These are phyloP conservation scores for Globisporangium cystogenes DNA, from an alignment of 352 stramenopile species.

Conservation along the genomic window DNA sequence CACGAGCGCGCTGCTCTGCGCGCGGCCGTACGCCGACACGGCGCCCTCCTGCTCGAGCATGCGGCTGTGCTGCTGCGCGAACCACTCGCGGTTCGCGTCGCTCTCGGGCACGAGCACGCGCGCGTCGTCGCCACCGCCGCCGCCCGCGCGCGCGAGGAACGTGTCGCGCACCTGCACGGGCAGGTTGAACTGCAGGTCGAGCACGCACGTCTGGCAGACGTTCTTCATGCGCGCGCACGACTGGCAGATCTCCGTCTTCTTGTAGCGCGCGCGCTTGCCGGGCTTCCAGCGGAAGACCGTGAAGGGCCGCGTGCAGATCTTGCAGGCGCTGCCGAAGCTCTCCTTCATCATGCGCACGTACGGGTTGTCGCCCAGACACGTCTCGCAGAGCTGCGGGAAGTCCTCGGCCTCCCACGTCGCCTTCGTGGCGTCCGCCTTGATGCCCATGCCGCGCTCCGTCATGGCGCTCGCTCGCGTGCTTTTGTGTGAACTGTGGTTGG, in stretches of 20 bases:
- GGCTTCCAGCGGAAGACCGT: slow-evolving; percentile 98
- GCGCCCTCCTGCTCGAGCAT: slow-evolving; percentile 90
- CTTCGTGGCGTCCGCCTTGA: slow-evolving; percentile 87
- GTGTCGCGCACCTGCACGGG: slow-evolving; percentile 93
- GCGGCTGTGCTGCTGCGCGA: slow-evolving; percentile 88
- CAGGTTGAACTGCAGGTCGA: slow-evolving; percentile 98
- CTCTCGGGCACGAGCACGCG: slow-evolving; percentile 87
- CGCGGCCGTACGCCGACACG: slow-evolving; percentile 82
- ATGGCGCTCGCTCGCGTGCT: slow-evolving; percentile 21
- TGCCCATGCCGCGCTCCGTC: slow-evolving; percentile 80
- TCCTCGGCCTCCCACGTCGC: slow-evolving; percentile 91
- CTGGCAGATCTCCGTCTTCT: slow-evolving; percentile 98
- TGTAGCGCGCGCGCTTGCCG: slow-evolving; percentile 96
- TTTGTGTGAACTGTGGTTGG: not conserved
- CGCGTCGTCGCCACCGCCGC: slow-evolving; percentile 19
- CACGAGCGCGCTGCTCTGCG: slow-evolving; percentile 76
- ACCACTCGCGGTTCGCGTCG: slow-evolving; percentile 94
- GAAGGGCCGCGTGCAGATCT: slow-evolving; percentile 97
- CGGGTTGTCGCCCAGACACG: slow-evolving; percentile 98
- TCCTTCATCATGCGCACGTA: slow-evolving; percentile 99
- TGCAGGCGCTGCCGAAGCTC: slow-evolving; percentile 94
- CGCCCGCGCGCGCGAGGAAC: slow-evolving; percentile 59
- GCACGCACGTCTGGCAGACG: slow-evolving; percentile 98
- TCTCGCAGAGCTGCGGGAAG: slow-evolving; percentile 98
- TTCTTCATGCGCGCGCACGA: slow-evolving; percentile 99